These are phyloP conservation scores for Cadophora sp. DNA, from an alignment of 2,329 filamentous ascomycete genomes.

Conservation along the genomic window DNA sequence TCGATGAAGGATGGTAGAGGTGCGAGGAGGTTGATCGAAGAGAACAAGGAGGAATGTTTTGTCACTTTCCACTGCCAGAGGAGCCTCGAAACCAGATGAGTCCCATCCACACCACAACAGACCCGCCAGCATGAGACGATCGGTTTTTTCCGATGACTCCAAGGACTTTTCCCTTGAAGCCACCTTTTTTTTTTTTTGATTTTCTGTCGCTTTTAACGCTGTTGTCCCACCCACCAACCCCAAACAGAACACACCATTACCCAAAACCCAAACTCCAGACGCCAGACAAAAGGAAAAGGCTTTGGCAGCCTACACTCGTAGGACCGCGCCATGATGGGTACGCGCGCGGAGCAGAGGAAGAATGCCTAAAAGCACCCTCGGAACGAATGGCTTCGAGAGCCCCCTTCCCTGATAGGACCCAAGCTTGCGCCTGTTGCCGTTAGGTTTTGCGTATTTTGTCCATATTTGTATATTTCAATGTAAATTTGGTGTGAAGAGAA, in stretches of 20 bases:
- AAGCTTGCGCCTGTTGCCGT: constrained; percentile 11
- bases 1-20: constrained; percentile 11
- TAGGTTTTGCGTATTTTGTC: constrained; percentile 2
- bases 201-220: constrained; percentile 7
- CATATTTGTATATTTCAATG: constrained; percentile 6
- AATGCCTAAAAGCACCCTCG: constrained; percentile 12
- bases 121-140: constrained; percentile 10
- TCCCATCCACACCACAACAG: constrained; percentile 14
- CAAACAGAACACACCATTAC: constrained; percentile 9
- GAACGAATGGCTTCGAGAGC: constrained; percentile 12
- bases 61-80: constrained; percentile 8
- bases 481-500: constrained; percentile 7
- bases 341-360: constrained; percentile 16
- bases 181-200: background rate
- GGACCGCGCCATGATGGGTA: constrained; percentile 1
- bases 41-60: constrained; percentile 9
- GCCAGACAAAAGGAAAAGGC: constrained; percentile 13
- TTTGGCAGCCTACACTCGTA: constrained; percentile 11
- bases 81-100: constrained; percentile 10
- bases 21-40: constrained; percentile 10
- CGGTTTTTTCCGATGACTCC: constrained; percentile 14
- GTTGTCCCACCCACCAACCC: constrained; percentile 6
- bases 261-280: constrained; percentile 11
- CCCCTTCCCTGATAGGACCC: constrained; percentile 11
- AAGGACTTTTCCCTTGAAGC: constrained; percentile 14